Conservation (phyloP, 768 basidiomycete species). For the Cantharellus anzutake region DNA sequence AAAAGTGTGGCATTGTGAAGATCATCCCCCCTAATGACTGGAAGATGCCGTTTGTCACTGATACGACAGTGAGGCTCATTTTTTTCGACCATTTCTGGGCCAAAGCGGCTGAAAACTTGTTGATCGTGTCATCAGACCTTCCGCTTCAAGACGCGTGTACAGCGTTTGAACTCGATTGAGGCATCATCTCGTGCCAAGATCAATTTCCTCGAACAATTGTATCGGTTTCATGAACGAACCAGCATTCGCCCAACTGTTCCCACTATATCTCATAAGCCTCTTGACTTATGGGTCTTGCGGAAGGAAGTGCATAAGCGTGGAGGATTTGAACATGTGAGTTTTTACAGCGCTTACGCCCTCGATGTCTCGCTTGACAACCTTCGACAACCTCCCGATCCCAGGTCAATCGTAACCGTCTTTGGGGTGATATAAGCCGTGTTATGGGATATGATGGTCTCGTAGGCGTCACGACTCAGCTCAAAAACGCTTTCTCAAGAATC, state of each 20-base stretch:
- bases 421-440: constrained; percentile 68
- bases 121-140: constrained; percentile 37
- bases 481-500: constrained; percentile 75
- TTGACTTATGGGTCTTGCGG: constrained; percentile 85
- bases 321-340: constrained; percentile 65
- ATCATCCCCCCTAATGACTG: constrained; percentile 83
- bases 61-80: constrained; percentile 58
- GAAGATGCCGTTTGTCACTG: constrained; percentile 91
- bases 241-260: constrained; percentile 85
- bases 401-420: constrained; percentile 72
- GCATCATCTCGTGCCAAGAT: constrained; percentile 91
- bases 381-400: constrained; percentile 15
- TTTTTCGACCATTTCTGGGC: not conserved
- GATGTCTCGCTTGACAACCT: not conserved
- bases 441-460: constrained; percentile 71
- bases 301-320: constrained; percentile 83
- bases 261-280: constrained; percentile 75
- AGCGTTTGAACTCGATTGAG: constrained; percentile 90
- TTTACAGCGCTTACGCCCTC: not conserved
- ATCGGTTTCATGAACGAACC: constrained; percentile 92
- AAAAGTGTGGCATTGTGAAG: constrained; percentile 82
- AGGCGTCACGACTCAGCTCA: constrained; percentile 72
- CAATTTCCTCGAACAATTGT: constrained; percentile 93
- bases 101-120: not conserved
- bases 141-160: constrained; percentile 89